phyloP scores from a whole-genome alignment of 2,329 filamentous ascomycete genomes.

The Aspergillus fijiensis region DNA sequence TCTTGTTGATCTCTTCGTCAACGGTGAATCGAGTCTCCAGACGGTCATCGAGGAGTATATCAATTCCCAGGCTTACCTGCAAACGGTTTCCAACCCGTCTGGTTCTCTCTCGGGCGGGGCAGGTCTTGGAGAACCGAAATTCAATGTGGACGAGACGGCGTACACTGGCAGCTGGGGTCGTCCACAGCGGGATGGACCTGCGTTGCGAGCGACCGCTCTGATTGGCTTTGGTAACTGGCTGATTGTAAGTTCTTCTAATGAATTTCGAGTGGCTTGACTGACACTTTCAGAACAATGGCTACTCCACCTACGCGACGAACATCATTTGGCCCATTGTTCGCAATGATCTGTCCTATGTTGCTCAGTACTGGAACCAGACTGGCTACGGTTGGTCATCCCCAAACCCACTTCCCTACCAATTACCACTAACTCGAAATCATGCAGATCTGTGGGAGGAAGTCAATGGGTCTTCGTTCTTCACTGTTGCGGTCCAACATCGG shows the following conservation, averaged over 20 bases:
- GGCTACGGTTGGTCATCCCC: constrained; percentile 52
- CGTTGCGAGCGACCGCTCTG: constrained; percentile 71
- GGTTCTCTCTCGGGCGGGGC: constrained; percentile 52
- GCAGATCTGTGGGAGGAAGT: constrained; percentile 79
- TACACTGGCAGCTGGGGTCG: constrained; percentile 70
- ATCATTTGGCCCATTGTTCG: constrained; percentile 71
- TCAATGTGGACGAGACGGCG: constrained; percentile 60
- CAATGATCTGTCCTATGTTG: constrained; percentile 73
- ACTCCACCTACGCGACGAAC: constrained; percentile 51
- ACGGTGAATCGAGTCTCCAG: constrained; percentile 60
- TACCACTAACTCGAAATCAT: not conserved
- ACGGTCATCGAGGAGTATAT: constrained; percentile 67
- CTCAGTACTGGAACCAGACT: constrained; percentile 52
- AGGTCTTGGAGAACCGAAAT: constrained; percentile 71
- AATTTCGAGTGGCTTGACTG: not conserved
- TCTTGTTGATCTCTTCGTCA: constrained; percentile 65
- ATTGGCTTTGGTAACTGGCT: constrained; percentile 73
- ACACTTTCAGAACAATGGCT: constrained; percentile 52
- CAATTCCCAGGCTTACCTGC: constrained; percentile 63
- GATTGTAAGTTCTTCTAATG: constrained; percentile 37
- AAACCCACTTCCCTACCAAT: not conserved
- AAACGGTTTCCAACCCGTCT: constrained; percentile 68
- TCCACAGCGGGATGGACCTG: constrained; percentile 76
- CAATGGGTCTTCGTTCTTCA: constrained; percentile 75
- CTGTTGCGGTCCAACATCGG: constrained; percentile 67